Evolutionary conservation across 495 filamentous ascomycete species (phyloP).

Genomic region (Rostrohypoxylon terebratum): DNA sequence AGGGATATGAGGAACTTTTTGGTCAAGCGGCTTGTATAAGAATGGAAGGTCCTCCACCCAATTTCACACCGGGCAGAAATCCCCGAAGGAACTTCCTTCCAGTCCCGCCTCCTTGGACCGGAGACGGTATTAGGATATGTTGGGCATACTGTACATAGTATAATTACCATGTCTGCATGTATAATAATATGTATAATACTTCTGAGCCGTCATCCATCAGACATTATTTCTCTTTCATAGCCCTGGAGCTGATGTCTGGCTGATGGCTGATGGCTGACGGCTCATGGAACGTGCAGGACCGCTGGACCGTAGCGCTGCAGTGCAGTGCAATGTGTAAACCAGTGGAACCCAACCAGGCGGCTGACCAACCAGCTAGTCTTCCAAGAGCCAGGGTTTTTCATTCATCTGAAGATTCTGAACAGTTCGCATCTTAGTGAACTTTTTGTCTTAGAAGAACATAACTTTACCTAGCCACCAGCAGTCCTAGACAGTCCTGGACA

Average conservation of each 20-base stretch:
- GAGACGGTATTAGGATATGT: slow-evolving; percentile 20
- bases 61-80: slow-evolving; percentile 42
- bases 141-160: slow-evolving; percentile 28
- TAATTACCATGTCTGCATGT: too few relatives aligned
- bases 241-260: not conserved
- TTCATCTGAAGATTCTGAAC: slow-evolving; percentile 41
- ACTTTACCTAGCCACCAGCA: too few relatives aligned
- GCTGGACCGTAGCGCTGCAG: slow-evolving; percentile 8
- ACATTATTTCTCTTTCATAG: too few relatives aligned
- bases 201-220: not conserved
- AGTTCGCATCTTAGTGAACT: slow-evolving; percentile 28
- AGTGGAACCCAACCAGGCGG: slow-evolving; percentile 29
- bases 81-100: slow-evolving; percentile 38
- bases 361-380: slow-evolving; percentile 35
- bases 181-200: slow-evolving; percentile 19
- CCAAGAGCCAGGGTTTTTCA: slow-evolving; percentile 40
- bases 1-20: slow-evolving; percentile 42
- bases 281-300: slow-evolving; percentile 22
- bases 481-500: too few relatives aligned
- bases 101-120: slow-evolving; percentile 43
- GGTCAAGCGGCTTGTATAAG: slow-evolving; percentile 43
- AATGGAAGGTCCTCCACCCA: slow-evolving; percentile 44
- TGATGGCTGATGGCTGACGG: not conserved
- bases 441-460: slow-evolving; percentile 12
- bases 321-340: slow-evolving; percentile 24